Evolutionary conservation across 2,329 filamentous ascomycete species (phyloP).

Genomic region (Nothophoma quercina): DNA sequence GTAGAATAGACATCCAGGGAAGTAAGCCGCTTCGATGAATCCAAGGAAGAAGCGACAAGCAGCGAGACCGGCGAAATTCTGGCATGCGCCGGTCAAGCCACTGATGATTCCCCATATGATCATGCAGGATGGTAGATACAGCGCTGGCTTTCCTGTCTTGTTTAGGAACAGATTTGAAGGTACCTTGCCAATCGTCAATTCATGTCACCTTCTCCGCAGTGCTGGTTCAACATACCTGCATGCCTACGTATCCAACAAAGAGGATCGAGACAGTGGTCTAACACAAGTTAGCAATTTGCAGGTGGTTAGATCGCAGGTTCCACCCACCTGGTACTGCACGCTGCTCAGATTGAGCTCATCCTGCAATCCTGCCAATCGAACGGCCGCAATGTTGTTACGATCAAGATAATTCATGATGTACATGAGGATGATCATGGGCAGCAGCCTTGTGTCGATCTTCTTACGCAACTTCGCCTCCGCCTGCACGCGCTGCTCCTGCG

Average conservation of each 20-base stretch:
- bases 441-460: constrained; percentile 73
- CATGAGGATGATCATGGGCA: constrained; percentile 75
- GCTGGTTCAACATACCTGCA: too few relatives aligned
- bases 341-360: constrained; percentile 64
- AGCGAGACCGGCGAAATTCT: constrained; percentile 56
- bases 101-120: constrained; percentile 53
- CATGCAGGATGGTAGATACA: constrained; percentile 52
- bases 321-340: constrained; percentile 66
- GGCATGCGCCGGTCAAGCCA: constrained; percentile 49
- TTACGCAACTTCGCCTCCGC: constrained; percentile 68
- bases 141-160: constrained; percentile 48
- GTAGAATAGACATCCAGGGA: constrained; percentile 68
- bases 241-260: constrained; percentile 59
- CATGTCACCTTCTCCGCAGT: too few relatives aligned
- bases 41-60: constrained; percentile 61
- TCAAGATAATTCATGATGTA: constrained; percentile 81
- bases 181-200: too few relatives aligned
- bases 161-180: constrained; percentile 58
- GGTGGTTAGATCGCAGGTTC: not conserved
- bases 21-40: constrained; percentile 61
- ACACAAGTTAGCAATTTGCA: not conserved
- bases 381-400: constrained; percentile 72
- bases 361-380: constrained; percentile 68
- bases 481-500: constrained; percentile 58
- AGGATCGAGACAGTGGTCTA: constrained; percentile 58